A percentile compares a stretch with the other conserved stretches of the same genome.
These are phyloP conservation scores for Jatropha multifida DNA, from an alignment of 441 rosid genomes.

Conservation along the genomic window DNA sequence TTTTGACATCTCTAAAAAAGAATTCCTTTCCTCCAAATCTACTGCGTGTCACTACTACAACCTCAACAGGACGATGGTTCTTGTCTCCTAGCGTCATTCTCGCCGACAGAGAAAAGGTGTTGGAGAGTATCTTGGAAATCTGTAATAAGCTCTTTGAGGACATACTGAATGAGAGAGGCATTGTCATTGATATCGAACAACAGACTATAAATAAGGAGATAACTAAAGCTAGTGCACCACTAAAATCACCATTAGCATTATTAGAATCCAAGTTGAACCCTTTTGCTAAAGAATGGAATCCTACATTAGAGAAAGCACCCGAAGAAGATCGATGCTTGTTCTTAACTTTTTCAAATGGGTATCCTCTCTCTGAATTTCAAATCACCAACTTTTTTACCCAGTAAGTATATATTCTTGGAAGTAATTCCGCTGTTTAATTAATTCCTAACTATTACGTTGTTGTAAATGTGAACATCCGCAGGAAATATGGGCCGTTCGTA, in stretches of 20 bases:
- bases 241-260: background rate
- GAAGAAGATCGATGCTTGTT: conserved; percentile 39
- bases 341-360: conserved; percentile 46
- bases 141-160: conserved; percentile 1
- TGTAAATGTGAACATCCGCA: background rate
- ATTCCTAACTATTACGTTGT: background rate
- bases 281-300: conserved; percentile 40
- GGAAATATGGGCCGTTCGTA: conserved; percentile 34
- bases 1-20: conserved; percentile 5
- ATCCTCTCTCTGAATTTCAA: conserved; percentile 35
- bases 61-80: background rate
- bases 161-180: background rate
- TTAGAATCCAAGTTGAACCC: conserved; percentile 26
- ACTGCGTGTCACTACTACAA: conserved; percentile 2
- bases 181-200: background rate
- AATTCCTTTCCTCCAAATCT: background rate
- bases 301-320: conserved; percentile 15
- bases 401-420: conserved; percentile 21
- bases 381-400: conserved; percentile 29
- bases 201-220: background rate
- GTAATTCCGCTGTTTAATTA: background rate
- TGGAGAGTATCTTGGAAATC: conserved; percentile 1
- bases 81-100: conserved; percentile 1
- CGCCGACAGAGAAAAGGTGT: conserved; percentile 14
- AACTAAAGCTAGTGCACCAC: background rate